Base-by-base conservation (phyloP, 768 basidiomycete genomes). In the Phaffia australis region DNA sequence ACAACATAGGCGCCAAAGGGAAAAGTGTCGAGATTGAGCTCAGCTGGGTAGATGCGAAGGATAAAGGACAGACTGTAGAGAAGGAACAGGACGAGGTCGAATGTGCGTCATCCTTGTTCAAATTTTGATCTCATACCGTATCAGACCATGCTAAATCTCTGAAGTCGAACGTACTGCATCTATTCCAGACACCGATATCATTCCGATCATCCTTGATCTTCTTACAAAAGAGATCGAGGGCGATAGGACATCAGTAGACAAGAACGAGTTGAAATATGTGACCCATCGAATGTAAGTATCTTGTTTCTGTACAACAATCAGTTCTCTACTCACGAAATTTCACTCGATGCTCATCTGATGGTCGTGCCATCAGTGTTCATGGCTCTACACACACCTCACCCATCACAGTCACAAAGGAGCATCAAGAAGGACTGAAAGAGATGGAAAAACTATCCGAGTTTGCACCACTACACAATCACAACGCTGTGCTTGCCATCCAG, bases 281-380 rank as follows among this genome's bases (percentile, higher is more conserved):
- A 71, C 77, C 7, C 72, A 77, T 60, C 72, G 78, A 64, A 70
- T 79, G 72, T 74, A 63, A 65, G 73, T 69, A 42, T 47, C 8
- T 25, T 61, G 21, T 1, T 48, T 46, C 23, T 49, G 18, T 50
- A 57, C 7, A 47, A 54, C 61, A 66, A 1, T 55, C 84, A 52
- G 79, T 83, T 64, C 23, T 70, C 78, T 5, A 81, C 35, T 35
- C 50, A 65, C n/a, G 35, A 62, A 21, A 61, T 89, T 68, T 74
- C 72, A 7, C 78, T 83, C 66, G 35, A 42, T 42, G 4, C 11
- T 42, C 6, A 42, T 42, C 35, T 4, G 35, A 42, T 42, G 78
- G 87, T n/a, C 85, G 85, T 70, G 3, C 3, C 19, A 87, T 88
- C 48, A 85, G 92, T 52, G 92, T 95, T 1, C 92, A 94, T 71